Evolutionary conservation across 371 early-diverging fungal species (phyloP), one percentile per base, ranked within the genome.

Genomic region (Mucor ambiguus): DNA sequence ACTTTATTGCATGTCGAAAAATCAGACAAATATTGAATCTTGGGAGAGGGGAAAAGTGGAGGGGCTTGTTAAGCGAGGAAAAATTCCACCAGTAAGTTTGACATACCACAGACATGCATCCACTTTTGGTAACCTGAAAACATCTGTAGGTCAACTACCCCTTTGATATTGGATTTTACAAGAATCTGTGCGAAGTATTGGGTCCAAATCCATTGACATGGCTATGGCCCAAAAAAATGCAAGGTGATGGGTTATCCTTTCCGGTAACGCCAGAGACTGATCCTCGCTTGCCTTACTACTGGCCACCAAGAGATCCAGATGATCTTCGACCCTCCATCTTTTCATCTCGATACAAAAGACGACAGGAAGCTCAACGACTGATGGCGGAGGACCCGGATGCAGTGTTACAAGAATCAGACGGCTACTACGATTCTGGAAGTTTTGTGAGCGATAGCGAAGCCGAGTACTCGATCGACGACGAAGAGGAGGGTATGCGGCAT

Each of bases 1-100:
- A 69, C 63, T 93, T 28, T 94, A 92, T 70, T 92, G 96, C 72
- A 66, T 94, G 37, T 68, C 81, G 3, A 79, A 73, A 64, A 99
- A 99, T 81, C 95, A 95, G 22, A 98, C 98, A 0, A 96, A 97
- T 14, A 96, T 99, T 64, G 99, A 99, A 65, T 80, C 78, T 22
- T 86, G 83, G 84, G 89, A 89, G 59, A 94, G 92, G 75, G 88
- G 88, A 67, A 95, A 93, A 78, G 96, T 95, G 44, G 90, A 88
- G 18, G 87, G 76, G 32, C 82, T 94, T 63, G 85, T 92, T 43
- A 81, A 84, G 60, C 75, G 81, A 62, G 89, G 87, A 44, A 86
- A 89, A 70, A 83, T 90, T 46, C 75, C 72, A 61, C 82, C 80
- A 71, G 83, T 86, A 85, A 67, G 72, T 49, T 12, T 12, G 30